phyloP scores from a whole-genome alignment of 2,329 filamentous ascomycete genomes.

The Diaporthe batatas region DNA sequence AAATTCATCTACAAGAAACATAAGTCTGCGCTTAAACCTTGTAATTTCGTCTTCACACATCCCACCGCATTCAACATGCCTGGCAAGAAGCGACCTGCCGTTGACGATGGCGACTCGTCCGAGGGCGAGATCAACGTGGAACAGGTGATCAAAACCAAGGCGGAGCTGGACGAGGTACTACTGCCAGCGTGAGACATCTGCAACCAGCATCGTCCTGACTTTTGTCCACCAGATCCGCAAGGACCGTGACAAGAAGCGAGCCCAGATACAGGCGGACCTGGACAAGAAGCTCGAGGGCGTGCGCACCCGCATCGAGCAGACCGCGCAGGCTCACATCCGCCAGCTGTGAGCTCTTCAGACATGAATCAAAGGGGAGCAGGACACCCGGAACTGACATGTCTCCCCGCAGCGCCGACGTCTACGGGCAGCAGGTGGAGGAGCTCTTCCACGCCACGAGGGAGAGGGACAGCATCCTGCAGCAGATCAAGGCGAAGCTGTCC shows the following conservation, averaged over 20 bases:
- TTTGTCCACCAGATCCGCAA: slow-evolving; percentile 37
- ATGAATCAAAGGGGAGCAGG: too few species aligned
- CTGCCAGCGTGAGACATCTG: neutral
- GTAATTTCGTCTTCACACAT: neutral
- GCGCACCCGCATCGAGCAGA: slow-evolving; percentile 35
- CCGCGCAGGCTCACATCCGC: slow-evolving; percentile 29
- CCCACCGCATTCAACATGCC: slow-evolving; percentile 34
- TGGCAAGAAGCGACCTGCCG: slow-evolving; percentile 35
- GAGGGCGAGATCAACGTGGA: slow-evolving; percentile 44
- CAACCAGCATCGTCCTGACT: neutral
- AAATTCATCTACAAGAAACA: neutral
- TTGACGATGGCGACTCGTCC: slow-evolving; percentile 31
- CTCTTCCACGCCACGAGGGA: slow-evolving; percentile 43
- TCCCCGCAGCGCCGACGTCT: slow-evolving; percentile 40
- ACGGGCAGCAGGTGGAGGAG: slow-evolving; percentile 42
- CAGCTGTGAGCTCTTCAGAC: slow-evolving; percentile 28
- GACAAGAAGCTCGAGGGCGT: slow-evolving; percentile 34
- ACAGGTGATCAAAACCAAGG: slow-evolving; percentile 44
- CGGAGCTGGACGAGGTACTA: slow-evolving; percentile 42
- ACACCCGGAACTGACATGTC: neutral
- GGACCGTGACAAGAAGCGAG: slow-evolving; percentile 40
- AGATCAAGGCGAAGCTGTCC: slow-evolving; percentile 40
- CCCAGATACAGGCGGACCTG: slow-evolving; percentile 36
- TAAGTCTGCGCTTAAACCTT: neutral
- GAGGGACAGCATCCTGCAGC: slow-evolving; percentile 44